Evolutionary conservation across 2,329 filamentous ascomycete genomes (phyloP), one percentile per base, ranked within the genome.

Genomic region (Hypoxylon sp.): DNA sequence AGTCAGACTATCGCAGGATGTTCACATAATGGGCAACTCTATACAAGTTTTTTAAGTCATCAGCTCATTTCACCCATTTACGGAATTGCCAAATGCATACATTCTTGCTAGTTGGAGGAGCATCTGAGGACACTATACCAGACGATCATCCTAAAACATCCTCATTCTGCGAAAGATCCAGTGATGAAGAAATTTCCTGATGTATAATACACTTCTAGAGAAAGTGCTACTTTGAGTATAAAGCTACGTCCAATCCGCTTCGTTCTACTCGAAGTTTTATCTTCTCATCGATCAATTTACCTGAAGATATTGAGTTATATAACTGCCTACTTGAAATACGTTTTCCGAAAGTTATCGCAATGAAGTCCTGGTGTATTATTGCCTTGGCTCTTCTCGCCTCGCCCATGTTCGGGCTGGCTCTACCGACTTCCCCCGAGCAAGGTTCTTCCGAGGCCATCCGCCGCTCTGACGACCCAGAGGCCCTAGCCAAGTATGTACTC

Each of bases 341-440:
- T 25, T 7, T 30, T 46, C 5, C 19, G 9, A 49, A 50, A 28
- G n/a, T 17, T 11, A 11, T 14, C 30, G 25, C 7, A 28, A 50
- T 38, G 55, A 49, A 36, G 45, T 50, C 14, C 21, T 50, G 55
- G 30, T 32, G 45, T 28, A 14, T 59, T 9, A 23, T 59, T 9
- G 32, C 41, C 10, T 21, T 50, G 13, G 10, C 30, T 17, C 30
- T 49, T 36, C 55, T 59, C 41, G 30, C 55, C 19, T 5, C 28
- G 19, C 55, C 41, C 28, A 9, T 50, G 32, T 50, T 57, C 28
- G 53, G 25, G 1, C 23, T 25, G 5, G 41, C 41, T 36, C 41
- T 46, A 23, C 38, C 53, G 21, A 32, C 14, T 5, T 9, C 48
- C 3, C 10, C 28, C 9, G 19, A 51, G n/a, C 48, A 32, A 50